A percentile compares a stretch with the other conserved stretches of the same genome.
Conservation (phyloP, 257 asterid genomes). For the Marsdenia floribunda region DNA sequence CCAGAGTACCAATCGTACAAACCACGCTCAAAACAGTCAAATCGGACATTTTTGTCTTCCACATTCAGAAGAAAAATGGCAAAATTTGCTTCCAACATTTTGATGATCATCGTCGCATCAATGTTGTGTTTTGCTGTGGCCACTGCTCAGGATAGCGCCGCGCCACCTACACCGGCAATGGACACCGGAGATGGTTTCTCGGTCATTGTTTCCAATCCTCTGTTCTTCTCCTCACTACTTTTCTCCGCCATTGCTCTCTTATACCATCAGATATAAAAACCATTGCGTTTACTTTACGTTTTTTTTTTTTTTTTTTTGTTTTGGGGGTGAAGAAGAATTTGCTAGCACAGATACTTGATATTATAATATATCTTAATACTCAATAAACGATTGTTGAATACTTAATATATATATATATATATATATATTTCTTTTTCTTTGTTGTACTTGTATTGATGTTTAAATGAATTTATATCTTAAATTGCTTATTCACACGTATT, state of each 20-base stretch:
- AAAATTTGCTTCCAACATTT: constrained; percentile 4
- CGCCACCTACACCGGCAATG: constrained; percentile 11
- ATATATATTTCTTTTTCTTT: too few species aligned
- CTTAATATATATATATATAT: too few species aligned
- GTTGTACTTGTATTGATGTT: neutral
- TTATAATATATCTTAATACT: neutral
- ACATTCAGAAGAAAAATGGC: constrained; percentile 2
- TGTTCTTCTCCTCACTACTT: constrained; percentile 4
- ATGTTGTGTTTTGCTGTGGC: constrained; percentile 9
- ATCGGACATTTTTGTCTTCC: neutral
- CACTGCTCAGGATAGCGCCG: constrained; percentile 13
- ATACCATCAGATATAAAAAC: neutral
- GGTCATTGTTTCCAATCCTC: constrained; percentile 2
- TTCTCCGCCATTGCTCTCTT: neutral
- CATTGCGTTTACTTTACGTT: too few species aligned
- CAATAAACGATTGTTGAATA: neutral
- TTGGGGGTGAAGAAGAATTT: neutral
- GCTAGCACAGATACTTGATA: neutral
- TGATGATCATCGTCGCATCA: neutral
- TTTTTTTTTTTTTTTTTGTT: too few species aligned
- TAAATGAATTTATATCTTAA: too few species aligned
- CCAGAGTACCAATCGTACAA: neutral
- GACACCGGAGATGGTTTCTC: constrained; percentile 17
- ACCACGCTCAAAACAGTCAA: neutral
- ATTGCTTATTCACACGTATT: too few species aligned